phyloP scores from a whole-genome alignment of 371 early-diverging fungal species.

The Mortierella sp. region DNA sequence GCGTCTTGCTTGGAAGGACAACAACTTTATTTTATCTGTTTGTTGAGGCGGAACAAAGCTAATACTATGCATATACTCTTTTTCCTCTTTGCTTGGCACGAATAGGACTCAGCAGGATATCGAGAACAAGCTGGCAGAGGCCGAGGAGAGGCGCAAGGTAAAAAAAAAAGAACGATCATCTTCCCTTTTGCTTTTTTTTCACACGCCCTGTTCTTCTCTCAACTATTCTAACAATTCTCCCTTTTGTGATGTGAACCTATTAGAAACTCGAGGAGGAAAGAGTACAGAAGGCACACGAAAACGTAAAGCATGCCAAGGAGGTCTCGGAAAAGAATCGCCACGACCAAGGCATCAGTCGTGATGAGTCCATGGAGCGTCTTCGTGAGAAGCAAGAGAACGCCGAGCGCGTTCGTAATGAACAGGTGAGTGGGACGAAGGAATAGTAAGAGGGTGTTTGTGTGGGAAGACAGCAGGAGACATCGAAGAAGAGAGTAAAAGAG shows the following conservation, averaged over 20 bases:
- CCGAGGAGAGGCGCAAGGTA: constrained; percentile 57
- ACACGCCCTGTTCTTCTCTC: background rate
- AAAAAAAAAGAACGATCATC: background rate
- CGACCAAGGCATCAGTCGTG: constrained; percentile 32
- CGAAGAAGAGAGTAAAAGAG: background rate
- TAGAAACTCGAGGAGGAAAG: constrained; percentile 53
- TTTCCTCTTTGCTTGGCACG: background rate
- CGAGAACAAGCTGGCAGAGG: constrained; percentile 49
- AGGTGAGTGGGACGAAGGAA: constrained; percentile 17
- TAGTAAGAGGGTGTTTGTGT: background rate
- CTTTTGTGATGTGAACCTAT: background rate
- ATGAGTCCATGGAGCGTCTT: constrained; percentile 42
- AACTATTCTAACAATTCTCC: background rate
- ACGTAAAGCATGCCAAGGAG: constrained; percentile 51
- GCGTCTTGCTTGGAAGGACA: background rate
- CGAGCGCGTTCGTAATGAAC: constrained; percentile 46
- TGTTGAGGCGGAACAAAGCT: background rate
- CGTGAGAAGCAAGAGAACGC: constrained; percentile 57
- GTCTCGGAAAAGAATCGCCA: constrained; percentile 46
- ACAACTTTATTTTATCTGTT: background rate
- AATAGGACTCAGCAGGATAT: constrained; percentile 46
- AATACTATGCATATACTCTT: background rate
- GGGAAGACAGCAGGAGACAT: background rate
- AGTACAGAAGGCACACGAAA: constrained; percentile 53
- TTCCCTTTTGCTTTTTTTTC: constrained; percentile 3